Evolutionary conservation across 2,329 filamentous ascomycete species (phyloP).

Genomic region (Aureobasidium lini): DNA sequence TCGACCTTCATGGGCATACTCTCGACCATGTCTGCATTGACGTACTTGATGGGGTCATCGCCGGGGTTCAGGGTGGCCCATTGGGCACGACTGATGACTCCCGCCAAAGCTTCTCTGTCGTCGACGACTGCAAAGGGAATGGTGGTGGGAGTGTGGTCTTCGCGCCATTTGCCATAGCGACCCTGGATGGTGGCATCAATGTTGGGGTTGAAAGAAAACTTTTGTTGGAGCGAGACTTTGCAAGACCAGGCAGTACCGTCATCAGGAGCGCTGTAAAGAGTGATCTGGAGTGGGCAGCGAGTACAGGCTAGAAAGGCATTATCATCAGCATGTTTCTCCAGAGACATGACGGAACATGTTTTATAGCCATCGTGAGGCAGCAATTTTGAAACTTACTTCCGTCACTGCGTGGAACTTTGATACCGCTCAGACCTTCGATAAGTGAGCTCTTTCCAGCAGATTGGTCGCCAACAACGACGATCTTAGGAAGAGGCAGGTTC

Average conservation of each 20-base stretch:
- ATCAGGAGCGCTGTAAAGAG: constrained; percentile 47
- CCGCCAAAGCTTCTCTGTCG: constrained; percentile 56
- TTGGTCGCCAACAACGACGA: constrained; percentile 80
- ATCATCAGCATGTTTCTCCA: no score
- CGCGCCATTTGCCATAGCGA: constrained; percentile 60
- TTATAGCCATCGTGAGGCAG: no score
- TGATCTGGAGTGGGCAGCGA: constrained; percentile 71
- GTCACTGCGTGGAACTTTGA: constrained; percentile 62
- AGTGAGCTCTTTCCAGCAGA: constrained; percentile 71
- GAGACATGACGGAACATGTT: no score
- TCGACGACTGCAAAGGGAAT: constrained; percentile 57
- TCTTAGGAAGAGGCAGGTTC: constrained; percentile 61
- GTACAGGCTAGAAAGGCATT: constrained; percentile 51
- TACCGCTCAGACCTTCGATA: constrained; percentile 46
- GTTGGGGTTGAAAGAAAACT: constrained; percentile 48
- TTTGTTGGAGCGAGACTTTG: constrained; percentile 55
- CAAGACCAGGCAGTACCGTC: constrained; percentile 53
- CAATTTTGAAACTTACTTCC: constrained; percentile 36
- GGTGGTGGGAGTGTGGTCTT: constrained; percentile 35
- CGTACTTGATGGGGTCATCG: constrained; percentile 37
- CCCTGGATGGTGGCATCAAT: constrained; percentile 31
- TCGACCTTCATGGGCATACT: constrained; percentile 43
- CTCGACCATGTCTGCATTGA: constrained; percentile 16
- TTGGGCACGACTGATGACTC: constrained; percentile 66
- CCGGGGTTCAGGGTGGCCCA: constrained; percentile 66